phyloP scores from a whole-genome alignment of 257 asterid genomes.

The Eustoma russellianum region DNA sequence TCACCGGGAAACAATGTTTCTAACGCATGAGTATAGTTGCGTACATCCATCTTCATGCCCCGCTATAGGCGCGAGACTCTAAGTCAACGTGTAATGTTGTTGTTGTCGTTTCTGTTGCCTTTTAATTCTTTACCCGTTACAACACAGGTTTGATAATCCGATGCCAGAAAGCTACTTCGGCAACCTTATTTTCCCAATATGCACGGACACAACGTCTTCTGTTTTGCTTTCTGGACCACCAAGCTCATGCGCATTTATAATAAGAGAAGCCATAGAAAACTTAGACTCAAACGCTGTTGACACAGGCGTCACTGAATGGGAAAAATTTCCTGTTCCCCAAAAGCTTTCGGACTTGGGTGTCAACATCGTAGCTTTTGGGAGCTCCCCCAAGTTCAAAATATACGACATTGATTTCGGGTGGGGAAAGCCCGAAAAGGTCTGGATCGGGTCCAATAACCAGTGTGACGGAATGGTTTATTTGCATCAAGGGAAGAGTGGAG shows the following conservation, averaged over 20 bases:
- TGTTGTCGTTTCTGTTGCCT: no score
- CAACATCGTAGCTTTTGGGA: constrained; percentile 93
- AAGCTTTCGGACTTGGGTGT: constrained; percentile 78
- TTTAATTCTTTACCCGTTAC: no score
- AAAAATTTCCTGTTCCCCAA: constrained; percentile 60
- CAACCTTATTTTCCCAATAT: constrained; percentile 81
- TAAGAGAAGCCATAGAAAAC: constrained; percentile 53
- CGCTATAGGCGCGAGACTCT: no score
- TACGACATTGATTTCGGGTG: constrained; percentile 90
- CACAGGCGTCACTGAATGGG: constrained; percentile 76
- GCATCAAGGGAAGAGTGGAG: constrained; percentile 84
- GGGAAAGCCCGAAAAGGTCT: constrained; percentile 57
- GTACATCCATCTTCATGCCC: no score
- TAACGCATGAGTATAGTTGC: no score
- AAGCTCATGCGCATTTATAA: constrained; percentile 65
- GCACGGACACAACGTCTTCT: constrained; percentile 78
- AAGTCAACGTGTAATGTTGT: no score
- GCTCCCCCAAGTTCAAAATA: constrained; percentile 89
- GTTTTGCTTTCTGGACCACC: constrained; percentile 27
- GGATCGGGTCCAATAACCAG: constrained; percentile 40
- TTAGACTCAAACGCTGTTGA: constrained; percentile 59
- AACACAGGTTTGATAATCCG: constrained; percentile 52
- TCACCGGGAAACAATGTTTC: no score
- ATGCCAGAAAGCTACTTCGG: constrained; percentile 97
- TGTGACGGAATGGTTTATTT: constrained; percentile 93